These are phyloP conservation scores for Ottelia alismoides DNA, from an alignment of 106 monocot genomes.

Conservation along the genomic window DNA sequence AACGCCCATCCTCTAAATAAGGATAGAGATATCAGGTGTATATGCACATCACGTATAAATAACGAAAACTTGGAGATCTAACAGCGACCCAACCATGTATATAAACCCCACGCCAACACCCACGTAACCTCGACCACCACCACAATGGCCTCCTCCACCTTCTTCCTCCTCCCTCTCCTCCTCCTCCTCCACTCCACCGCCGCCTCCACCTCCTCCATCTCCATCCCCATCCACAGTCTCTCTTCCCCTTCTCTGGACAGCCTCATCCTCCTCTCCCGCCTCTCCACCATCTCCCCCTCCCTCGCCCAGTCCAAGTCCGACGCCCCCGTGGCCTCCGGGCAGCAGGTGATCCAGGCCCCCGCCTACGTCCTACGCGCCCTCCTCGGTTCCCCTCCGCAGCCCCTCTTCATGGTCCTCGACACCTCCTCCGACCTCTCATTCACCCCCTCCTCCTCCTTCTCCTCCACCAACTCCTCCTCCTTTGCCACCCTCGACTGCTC, in stretches of 20 bases:
- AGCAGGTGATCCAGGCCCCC: slow-evolving; percentile 41
- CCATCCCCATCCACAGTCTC: slow-evolving; percentile 23
- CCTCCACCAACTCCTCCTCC: slow-evolving; percentile 36
- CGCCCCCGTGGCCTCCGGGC: slow-evolving; percentile 71
- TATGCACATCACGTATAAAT: no score
- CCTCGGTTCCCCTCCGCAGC: slow-evolving; percentile 64
- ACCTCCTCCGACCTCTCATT: slow-evolving; percentile 64
- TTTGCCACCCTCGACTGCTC: slow-evolving; percentile 46
- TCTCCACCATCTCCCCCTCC: slow-evolving; percentile 42
- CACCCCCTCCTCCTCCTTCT: slow-evolving; percentile 41
- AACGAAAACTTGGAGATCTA: no score
- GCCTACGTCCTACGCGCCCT: slow-evolving; percentile 65
- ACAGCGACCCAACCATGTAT: no score
- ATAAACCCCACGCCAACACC: no score
- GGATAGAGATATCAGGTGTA: no score
- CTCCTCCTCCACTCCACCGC: slow-evolving; percentile 6
- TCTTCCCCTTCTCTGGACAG: slow-evolving; percentile 37
- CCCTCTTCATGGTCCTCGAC: slow-evolving; percentile 65
- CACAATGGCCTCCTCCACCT: not conserved
- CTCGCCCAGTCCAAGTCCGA: slow-evolving; percentile 13
- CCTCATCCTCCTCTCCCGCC: slow-evolving; percentile 21
- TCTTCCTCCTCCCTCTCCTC: slow-evolving; percentile 9
- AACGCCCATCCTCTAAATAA: no score
- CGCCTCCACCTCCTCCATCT: slow-evolving; percentile 1
- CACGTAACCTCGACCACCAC: no score